These are phyloP conservation scores for Malus orientalis DNA, from an alignment of 306 rosid genomes.

Conservation along the genomic window DNA sequence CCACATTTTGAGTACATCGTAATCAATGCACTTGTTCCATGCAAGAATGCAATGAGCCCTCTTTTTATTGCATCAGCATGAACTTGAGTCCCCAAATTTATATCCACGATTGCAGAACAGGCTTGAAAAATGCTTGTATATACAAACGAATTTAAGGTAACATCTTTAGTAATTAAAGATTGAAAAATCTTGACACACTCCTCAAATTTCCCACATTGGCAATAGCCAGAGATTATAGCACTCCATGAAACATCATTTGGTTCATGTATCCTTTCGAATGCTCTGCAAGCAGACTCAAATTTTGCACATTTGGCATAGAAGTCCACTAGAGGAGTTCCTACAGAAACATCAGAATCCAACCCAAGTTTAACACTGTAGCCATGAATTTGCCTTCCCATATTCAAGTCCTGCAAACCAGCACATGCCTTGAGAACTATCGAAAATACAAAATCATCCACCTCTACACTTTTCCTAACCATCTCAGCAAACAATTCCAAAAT, in stretches of 20 bases:
- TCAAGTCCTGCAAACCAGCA: constrained; percentile 39
- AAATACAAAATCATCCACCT: constrained; percentile 49
- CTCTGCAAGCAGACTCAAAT: constrained; percentile 36
- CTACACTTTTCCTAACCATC: constrained; percentile 37
- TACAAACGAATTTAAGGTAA: constrained; percentile 36
- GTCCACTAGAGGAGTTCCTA: constrained; percentile 61
- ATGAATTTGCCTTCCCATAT: constrained; percentile 42
- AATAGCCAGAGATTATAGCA: constrained; percentile 43
- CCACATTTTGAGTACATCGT: constrained; percentile 67
- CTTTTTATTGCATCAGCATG: constrained; percentile 55
- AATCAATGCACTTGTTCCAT: constrained; percentile 56
- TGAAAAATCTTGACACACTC: constrained; percentile 36
- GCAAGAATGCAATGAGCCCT: constrained; percentile 32
- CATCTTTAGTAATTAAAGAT: constrained; percentile 37
- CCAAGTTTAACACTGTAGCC: constrained; percentile 43
- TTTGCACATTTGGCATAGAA: constrained; percentile 50
- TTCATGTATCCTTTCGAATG: constrained; percentile 40
- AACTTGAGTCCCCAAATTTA: constrained; percentile 42
- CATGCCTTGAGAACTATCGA: constrained; percentile 51
- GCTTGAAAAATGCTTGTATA: constrained; percentile 60
- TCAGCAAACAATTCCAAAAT: constrained; percentile 34
- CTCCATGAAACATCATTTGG: constrained; percentile 64
- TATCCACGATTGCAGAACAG: constrained; percentile 42
- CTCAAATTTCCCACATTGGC: constrained; percentile 48
- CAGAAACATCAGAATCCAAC: constrained; percentile 48